Evolutionary conservation across 2,329 filamentous ascomycete species (phyloP), one percentile per base, ranked within the genome.

Genomic region (Fusarium graminum): DNA sequence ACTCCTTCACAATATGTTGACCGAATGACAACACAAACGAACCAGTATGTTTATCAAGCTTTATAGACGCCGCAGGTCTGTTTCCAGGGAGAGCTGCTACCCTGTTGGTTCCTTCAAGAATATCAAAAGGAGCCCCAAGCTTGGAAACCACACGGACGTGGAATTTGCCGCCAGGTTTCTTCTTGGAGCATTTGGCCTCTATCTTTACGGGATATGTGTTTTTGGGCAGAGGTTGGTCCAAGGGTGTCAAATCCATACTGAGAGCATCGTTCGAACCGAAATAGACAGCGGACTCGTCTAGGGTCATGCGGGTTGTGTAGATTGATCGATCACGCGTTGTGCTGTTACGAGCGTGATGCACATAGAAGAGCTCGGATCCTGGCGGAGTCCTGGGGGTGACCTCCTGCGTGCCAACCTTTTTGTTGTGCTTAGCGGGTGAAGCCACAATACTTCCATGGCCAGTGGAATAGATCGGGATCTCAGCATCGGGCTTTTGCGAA

Each of bases 391-490:
- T 58, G 3, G 65, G 68, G 2, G 73, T 78, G n/a, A 77, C 73
- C 2, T 78, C 76, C 43, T 76, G 75, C 6, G 75, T 63, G 14
- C 75, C 72, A 7, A 73, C 56, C 5, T 61, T 64, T 49, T 44
- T 45, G 7, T 45, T 55, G 8, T 67, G 41, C 9, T 44, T 60
- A 7, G 71, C 69, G n/a, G 76, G 72, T 1, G 76, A 78, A 14
- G 74, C 69, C 9, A 78, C 75, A 8, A 78, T 72, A 30, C 75
- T 78, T 6, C 76, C 76, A 34, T 78, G 76, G 1, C 76, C 76
- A 1, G 74, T 75, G 2, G 76, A 78, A 44, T 75, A 78, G 14
- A 76, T 72, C 1, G 76, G 75, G 7, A 72, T 65, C 13, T 70
- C 42, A 7, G 43, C 69, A 50, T 77, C 68, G 1, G 74, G 70